Base-by-base conservation (phyloP, 441 rosid genomes). In the Lepidium campestre region DNA sequence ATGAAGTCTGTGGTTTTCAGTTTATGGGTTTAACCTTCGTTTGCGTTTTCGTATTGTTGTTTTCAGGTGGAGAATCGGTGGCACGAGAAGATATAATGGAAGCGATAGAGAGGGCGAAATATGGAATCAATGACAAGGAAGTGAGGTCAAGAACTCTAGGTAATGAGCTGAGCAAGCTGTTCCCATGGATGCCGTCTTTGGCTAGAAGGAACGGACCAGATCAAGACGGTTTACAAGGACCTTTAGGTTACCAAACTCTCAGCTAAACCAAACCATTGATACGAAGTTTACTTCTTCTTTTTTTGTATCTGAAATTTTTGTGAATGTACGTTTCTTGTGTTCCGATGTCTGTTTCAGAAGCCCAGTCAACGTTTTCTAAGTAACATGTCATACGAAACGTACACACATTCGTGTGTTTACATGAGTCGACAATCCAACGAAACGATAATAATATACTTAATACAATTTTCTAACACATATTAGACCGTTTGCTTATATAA, bases 41-140 rank as follows among this genome's bases (percentile, higher is more conserved):
- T 47, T 29, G 42, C 3, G 7, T 3, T 31, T 29, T 53, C 23
- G 47, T 22, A 57, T 29, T 29, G 69, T 69, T 32, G 69, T 54
- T 62, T 57, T 52, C 79, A 93, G 96, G 90, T 6, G 81, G 82
- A 39, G 99, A 88, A 79, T 69, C 53, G 0, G 92, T 94, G 67
- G 77, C 81, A 11, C 85, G 99, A 79, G 99, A 94, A 83, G 96
- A 94, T 71, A 80, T 94, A 74, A 94, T 94, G 97, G 97, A 85
- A 84, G 96, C 97, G 0, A 79, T 91, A 59, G 96, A 94, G 80
- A 86, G 99, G 79, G 97, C 96, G 9, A 91, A 94, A 75, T 94
- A 80, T 44, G 99, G 97, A 45, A 94, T 94, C 69, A 82, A 84
- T 49, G 83, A 80, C 41, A 79, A 70, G 79, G 90, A 81, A 73